These are phyloP conservation scores for Talaromyces adpressus DNA, from an alignment of 495 filamentous ascomycete genomes.

Conservation along the genomic window DNA sequence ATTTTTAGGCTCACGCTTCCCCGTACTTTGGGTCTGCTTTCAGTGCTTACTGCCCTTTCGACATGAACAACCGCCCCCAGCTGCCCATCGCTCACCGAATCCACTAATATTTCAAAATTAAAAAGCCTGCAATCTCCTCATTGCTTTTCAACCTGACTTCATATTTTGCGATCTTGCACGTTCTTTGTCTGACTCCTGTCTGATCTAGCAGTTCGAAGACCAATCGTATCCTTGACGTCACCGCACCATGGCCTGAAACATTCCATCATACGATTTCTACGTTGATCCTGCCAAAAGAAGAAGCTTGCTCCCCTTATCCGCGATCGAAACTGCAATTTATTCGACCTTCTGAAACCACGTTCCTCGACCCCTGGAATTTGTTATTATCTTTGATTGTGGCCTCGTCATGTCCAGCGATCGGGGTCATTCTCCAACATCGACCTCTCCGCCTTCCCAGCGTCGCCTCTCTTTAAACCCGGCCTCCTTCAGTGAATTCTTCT, in stretches of 20 bases:
- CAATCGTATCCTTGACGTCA: constrained; percentile 11
- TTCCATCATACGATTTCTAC: background rate
- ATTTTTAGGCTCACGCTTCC: background rate
- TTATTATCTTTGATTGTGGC: constrained; percentile 4
- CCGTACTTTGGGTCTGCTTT: background rate
- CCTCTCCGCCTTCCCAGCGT: constrained; percentile 31
- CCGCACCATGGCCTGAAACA: constrained; percentile 5
- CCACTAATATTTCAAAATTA: background rate
- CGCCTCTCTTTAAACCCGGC: constrained; percentile 44
- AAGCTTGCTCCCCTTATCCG: background rate
- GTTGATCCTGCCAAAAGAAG: background rate
- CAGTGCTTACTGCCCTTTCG: background rate
- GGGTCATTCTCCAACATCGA: constrained; percentile 40
- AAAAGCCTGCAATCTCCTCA: background rate
- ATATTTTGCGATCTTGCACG: background rate
- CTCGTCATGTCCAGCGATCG: constrained; percentile 43
- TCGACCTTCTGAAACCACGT: background rate
- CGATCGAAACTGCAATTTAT: background rate
- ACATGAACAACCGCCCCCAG: background rate
- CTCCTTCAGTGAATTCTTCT: constrained; percentile 40
- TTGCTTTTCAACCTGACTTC: constrained; percentile 2
- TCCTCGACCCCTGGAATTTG: background rate
- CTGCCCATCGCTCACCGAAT: background rate
- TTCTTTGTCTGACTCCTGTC: background rate
- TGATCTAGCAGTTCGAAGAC: background rate